These are phyloP conservation scores for Pythium plurisporium DNA, from an alignment of 352 stramenopile genomes.

Conservation along the genomic window DNA sequence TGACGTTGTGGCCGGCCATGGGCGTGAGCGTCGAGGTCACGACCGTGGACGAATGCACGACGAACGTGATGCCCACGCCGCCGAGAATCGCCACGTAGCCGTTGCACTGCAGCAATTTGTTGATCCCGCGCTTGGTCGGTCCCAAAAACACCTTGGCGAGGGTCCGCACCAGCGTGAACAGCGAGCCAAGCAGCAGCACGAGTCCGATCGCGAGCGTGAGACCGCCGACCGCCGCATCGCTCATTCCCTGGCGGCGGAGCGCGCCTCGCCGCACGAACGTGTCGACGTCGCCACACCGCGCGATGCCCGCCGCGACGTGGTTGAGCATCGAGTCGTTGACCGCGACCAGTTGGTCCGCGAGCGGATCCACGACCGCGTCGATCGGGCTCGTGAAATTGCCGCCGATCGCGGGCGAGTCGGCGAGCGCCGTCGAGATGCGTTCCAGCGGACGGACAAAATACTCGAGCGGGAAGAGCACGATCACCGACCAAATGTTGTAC, in stretches of 20 bases:
- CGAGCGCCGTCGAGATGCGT: slow-evolving; percentile 19
- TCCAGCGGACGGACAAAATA: slow-evolving; percentile 29
- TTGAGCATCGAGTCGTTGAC: slow-evolving; percentile 15
- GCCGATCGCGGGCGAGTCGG: not conserved
- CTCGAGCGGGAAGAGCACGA: slow-evolving; percentile 27
- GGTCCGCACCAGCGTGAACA: slow-evolving; percentile 28
- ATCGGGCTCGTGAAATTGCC: slow-evolving; percentile 19
- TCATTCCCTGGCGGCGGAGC: slow-evolving; percentile 34
- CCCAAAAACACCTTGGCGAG: slow-evolving; percentile 65
- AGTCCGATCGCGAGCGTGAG: slow-evolving; percentile 47
- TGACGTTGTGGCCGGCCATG: slow-evolving; percentile 82
- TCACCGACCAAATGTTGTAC: slow-evolving; percentile 14
- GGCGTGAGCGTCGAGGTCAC: slow-evolving; percentile 89
- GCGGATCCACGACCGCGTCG: slow-evolving; percentile 22
- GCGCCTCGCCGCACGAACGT: slow-evolving; percentile 38
- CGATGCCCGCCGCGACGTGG: slow-evolving; percentile 7
- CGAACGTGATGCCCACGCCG: slow-evolving; percentile 79
- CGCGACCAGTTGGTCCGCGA: slow-evolving; percentile 2
- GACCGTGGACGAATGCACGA: slow-evolving; percentile 89
- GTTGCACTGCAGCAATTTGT: slow-evolving; percentile 87
- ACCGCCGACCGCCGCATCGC: slow-evolving; percentile 38
- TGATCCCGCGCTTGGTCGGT: slow-evolving; percentile 79
- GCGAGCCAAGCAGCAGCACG: slow-evolving; percentile 38
- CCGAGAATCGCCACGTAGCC: slow-evolving; percentile 87
- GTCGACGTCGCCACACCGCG: not conserved